A percentile compares a stretch with the other conserved stretches of the same genome.
Conservation (phyloP, 495 filamentous ascomycete species). For the Podospora tetraspora region DNA sequence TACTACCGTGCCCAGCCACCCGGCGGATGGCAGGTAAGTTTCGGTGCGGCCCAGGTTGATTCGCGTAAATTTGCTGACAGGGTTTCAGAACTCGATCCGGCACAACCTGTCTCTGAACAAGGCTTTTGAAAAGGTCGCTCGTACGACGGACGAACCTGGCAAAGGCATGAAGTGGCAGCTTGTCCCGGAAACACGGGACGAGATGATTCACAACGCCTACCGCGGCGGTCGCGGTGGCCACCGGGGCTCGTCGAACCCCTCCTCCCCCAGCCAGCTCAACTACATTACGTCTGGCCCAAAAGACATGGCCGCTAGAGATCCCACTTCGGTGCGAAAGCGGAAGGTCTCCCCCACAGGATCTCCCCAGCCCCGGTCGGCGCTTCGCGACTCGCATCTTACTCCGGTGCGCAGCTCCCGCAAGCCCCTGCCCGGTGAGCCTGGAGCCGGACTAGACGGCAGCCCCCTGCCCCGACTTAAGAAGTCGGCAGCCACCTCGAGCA, state of each 20-base stretch:
- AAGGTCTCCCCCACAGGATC: slow-evolving; percentile 48
- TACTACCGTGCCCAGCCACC: slow-evolving; percentile 76
- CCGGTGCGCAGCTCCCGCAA: slow-evolving; percentile 57
- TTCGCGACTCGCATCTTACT: slow-evolving; percentile 47
- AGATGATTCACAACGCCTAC: slow-evolving; percentile 49
- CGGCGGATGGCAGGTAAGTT: slow-evolving; percentile 78
- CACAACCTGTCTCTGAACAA: slow-evolving; percentile 95
- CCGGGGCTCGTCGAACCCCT: slow-evolving; percentile 52
- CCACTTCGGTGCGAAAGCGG: slow-evolving; percentile 40
- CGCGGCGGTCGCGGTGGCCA: slow-evolving; percentile 53
- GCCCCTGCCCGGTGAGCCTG: slow-evolving; percentile 41
- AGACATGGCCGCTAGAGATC: slow-evolving; percentile 42
- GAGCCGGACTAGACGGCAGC: slow-evolving; percentile 45
- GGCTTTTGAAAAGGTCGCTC: slow-evolving; percentile 83
- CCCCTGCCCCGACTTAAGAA: slow-evolving; percentile 48
- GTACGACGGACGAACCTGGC: slow-evolving; percentile 87
- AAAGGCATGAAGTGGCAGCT: slow-evolving; percentile 99
- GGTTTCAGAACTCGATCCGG: slow-evolving; percentile 78
- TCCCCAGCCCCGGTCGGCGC: slow-evolving; percentile 42
- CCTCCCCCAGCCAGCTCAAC: slow-evolving; percentile 50
- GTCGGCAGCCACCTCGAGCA: slow-evolving; percentile 38
- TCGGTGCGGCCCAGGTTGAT: not conserved
- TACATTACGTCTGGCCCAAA: slow-evolving; percentile 45
- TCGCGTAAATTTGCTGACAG: slow-evolving; percentile 20
- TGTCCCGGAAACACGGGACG: slow-evolving; percentile 70